Evolutionary conservation across 257 asterid genomes (phyloP).

Genomic region (Capsicum rhomboideum): DNA sequence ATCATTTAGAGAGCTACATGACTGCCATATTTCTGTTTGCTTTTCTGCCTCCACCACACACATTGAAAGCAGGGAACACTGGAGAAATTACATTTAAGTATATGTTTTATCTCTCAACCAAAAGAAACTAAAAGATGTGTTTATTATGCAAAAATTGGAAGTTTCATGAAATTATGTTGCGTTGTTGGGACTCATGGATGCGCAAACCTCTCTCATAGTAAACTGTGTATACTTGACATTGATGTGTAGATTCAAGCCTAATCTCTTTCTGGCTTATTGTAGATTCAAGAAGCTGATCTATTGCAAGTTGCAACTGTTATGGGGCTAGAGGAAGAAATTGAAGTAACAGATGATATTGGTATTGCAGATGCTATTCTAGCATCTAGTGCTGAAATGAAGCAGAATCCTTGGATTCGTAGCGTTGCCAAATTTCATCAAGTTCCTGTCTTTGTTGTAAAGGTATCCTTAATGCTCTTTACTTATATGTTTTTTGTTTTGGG

Average conservation of each 20-base stretch:
- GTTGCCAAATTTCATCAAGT: conserved; percentile 83
- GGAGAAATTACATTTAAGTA: background rate
- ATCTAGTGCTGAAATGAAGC: conserved; percentile 68
- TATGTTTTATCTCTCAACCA: background rate
- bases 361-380: conserved; percentile 81
- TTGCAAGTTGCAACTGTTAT: conserved; percentile 82
- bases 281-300: conserved; percentile 91
- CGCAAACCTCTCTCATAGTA: background rate
- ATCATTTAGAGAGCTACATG: background rate
- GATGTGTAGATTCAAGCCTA: background rate
- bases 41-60: background rate
- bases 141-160: background rate
- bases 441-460: conserved; percentile 87
- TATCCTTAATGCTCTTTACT: conserved; percentile 16
- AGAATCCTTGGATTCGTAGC: conserved; percentile 90
- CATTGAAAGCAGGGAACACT: background rate
- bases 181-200: background rate
- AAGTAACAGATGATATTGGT: conserved; percentile 67
- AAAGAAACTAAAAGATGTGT: background rate
- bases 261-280: conserved; percentile 12
- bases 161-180: background rate
- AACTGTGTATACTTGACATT: background rate
- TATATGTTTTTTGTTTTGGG: background rate
- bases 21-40: background rate
- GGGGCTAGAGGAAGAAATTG: conserved; percentile 85